These are phyloP conservation scores for Umbilicus rupestris DNA, from an alignment of 164 flowering plant species.

Conservation along the genomic window DNA sequence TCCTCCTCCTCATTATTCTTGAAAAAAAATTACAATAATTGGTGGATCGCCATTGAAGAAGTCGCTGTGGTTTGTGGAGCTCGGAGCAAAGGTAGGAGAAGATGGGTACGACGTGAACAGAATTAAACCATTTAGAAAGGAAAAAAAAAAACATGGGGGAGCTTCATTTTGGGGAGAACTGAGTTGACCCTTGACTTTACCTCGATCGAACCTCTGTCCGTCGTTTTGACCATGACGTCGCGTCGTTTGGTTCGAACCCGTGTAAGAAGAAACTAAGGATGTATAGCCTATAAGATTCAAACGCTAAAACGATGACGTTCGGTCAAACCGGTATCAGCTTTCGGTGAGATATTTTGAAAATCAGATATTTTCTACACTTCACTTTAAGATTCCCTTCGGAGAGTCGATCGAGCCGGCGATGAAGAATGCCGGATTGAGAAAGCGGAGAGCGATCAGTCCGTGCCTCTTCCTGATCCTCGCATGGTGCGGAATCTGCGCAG, in stretches of 20 bases:
- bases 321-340: too few relatives aligned
- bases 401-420: neutral
- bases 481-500: neutral
- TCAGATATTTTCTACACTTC: neutral
- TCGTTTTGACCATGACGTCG: neutral
- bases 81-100: conserved; percentile 9
- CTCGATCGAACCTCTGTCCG: neutral
- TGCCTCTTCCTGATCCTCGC: neutral
- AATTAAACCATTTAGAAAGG: neutral
- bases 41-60: neutral
- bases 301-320: too few relatives aligned
- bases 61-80: neutral
- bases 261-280: too few relatives aligned
- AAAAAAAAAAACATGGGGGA: neutral
- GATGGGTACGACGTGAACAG: conserved; percentile 12
- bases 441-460: neutral
- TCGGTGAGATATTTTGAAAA: too few relatives aligned
- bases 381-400: neutral
- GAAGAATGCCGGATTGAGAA: neutral
- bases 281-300: too few relatives aligned
- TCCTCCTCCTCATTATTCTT: neutral
- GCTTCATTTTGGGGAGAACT: conserved; percentile 4
- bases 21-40: neutral
- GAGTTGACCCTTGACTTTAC: conserved; percentile 4
- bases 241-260: neutral